Conservation (phyloP, 495 filamentous ascomycete genomes). For the Aspergillus conjunctus region DNA sequence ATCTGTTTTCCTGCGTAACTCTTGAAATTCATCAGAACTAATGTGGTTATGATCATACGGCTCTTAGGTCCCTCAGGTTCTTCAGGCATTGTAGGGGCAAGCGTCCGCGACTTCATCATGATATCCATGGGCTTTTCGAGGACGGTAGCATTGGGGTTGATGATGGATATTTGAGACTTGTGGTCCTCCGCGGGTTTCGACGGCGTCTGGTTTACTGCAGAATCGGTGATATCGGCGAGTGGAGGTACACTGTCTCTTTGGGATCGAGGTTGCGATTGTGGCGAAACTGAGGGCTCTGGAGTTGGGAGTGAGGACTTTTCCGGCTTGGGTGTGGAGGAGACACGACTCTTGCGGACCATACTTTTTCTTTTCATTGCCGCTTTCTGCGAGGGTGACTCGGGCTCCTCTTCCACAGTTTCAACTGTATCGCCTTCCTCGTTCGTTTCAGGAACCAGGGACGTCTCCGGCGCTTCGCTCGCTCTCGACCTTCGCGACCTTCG, state of each 20-base stretch:
- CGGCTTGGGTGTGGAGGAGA: constrained; percentile 46
- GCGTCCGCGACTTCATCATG: constrained; percentile 79
- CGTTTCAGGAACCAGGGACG: constrained; percentile 32
- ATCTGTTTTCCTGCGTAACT: constrained; percentile 94
- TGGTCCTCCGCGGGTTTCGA: constrained; percentile 41
- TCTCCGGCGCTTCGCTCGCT: constrained; percentile 34
- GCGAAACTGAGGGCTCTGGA: constrained; percentile 57
- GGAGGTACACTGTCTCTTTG: constrained; percentile 57
- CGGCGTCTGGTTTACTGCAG: constrained; percentile 64
- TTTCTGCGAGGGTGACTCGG: constrained; percentile 65
- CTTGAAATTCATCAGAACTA: constrained; percentile 95
- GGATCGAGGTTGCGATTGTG: constrained; percentile 54
- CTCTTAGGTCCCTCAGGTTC: constrained; percentile 73
- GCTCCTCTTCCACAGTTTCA: constrained; percentile 48
- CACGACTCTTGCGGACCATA: constrained; percentile 58
- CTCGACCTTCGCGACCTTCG: constrained; percentile 40
- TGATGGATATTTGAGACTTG: constrained; percentile 58
- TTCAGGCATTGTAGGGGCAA: constrained; percentile 63
- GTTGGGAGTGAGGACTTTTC: constrained; percentile 58
- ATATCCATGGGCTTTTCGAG: constrained; percentile 94
- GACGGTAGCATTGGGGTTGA: constrained; percentile 72
- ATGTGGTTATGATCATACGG: constrained; percentile 86
- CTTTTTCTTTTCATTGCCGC: constrained; percentile 68
- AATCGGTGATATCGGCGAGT: constrained; percentile 75
- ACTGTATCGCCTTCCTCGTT: constrained; percentile 53